A percentile compares a stretch with the other conserved stretches of the same genome.
Evolutionary conservation across 305 asterid genomes (phyloP).

Genomic region (Fraxinus platypoda): DNA sequence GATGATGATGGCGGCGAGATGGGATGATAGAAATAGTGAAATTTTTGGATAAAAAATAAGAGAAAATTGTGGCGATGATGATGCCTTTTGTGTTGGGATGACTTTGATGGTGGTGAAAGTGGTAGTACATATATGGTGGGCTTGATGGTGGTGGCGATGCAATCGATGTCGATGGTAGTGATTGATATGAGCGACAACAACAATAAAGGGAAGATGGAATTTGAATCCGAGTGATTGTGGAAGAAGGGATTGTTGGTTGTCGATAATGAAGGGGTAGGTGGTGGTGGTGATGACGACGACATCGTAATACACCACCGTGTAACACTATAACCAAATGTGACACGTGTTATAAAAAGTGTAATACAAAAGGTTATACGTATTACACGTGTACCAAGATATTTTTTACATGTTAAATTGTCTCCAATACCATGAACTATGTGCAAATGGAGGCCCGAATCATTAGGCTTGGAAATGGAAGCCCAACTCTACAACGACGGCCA

Average conservation of each 20-base stretch:
- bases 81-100: not conserved
- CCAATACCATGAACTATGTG: not conserved
- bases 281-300: not conserved
- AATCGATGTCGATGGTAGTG: not conserved
- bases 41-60: not conserved
- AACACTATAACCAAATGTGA: not conserved
- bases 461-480: not conserved
- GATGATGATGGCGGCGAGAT: not conserved
- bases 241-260: not conserved
- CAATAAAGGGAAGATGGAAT: not conserved
- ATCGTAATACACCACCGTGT: not conserved
- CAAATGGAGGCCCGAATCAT: constrained; percentile 8
- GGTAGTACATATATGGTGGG: not conserved
- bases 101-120: not conserved
- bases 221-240: not conserved
- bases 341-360: not conserved
- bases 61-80: not conserved
- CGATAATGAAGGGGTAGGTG: not conserved
- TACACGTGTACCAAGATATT: not conserved
- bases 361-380: not conserved
- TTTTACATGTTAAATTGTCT: not conserved
- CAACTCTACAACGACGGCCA: not conserved
- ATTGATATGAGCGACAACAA: not conserved
- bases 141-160: not conserved
- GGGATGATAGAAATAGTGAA: not conserved